Conservation (phyloP, 1,284 basidiomycete genomes). For the Melampsora occidentalis region DNA sequence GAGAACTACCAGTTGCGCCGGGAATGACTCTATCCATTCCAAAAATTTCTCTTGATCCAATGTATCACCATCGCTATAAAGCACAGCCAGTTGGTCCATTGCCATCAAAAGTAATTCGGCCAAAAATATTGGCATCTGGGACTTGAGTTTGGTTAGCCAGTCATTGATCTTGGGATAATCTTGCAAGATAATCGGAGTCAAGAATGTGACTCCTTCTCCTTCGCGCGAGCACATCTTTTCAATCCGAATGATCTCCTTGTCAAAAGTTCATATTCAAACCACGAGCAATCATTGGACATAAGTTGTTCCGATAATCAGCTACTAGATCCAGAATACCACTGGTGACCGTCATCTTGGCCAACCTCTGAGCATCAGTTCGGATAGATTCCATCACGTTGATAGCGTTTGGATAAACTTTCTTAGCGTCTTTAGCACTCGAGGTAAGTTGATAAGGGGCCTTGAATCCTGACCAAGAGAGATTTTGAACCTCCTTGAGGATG, state of each 20-base stretch:
- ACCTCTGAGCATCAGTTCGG: slow-evolving; percentile 88
- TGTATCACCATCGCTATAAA: slow-evolving; percentile 65
- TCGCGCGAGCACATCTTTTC: slow-evolving; percentile 89
- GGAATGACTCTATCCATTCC: slow-evolving; percentile 85
- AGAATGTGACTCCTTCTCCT: slow-evolving; percentile 86
- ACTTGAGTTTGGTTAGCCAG: slow-evolving; percentile 89
- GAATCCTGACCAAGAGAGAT: slow-evolving; percentile 91
- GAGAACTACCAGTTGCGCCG: slow-evolving; percentile 91
- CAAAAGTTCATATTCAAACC: slow-evolving; percentile 78
- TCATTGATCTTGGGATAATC: slow-evolving; percentile 98
- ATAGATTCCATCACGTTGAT: slow-evolving; percentile 98
- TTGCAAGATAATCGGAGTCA: slow-evolving; percentile 77
- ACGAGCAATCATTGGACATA: slow-evolving; percentile 72
- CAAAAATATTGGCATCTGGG: slow-evolving; percentile 89
- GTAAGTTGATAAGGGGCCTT: slow-evolving; percentile 89
- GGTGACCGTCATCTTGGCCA: slow-evolving; percentile 81
- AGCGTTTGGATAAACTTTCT: slow-evolving; percentile 94
- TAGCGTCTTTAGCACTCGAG: slow-evolving; percentile 96
- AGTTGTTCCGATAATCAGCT: slow-evolving; percentile 84
- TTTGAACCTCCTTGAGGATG: slow-evolving; percentile 95
- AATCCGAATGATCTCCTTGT: slow-evolving; percentile 70
- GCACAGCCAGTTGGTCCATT: slow-evolving; percentile 71
- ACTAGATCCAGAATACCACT: slow-evolving; percentile 82
- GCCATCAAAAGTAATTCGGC: slow-evolving; percentile 75
- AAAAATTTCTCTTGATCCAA: slow-evolving; percentile 68